Evolutionary conservation across 306 rosid species (phyloP), one percentile per base, ranked within the genome.

Genomic region (Cajanus cajan): DNA sequence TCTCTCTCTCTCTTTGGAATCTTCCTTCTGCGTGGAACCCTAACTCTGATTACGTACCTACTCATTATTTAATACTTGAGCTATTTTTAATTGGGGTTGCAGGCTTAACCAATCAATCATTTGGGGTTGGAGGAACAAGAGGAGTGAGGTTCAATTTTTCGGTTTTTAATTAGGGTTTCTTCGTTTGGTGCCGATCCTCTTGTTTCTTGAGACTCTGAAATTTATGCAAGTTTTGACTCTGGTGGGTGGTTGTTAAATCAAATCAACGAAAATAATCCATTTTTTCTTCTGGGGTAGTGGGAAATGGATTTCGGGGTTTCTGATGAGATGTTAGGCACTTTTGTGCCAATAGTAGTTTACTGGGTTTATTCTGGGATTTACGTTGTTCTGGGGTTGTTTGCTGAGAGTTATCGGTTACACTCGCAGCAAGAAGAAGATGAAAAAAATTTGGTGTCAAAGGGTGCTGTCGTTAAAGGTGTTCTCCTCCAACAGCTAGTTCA

Each of bases 301-400:
- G 36, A 21, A 57, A 92, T 93, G 98, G 94, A 82, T 82, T 82
- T 91, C 50, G 90, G 76, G 85, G 84, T 91, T 80, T 93, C 98
- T 18, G 98, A 96, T 89, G 96, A 96, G 83, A 7, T 93, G 47
- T 79, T 96, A 73, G 98, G 97, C 65, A 96, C 97, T 82, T 85
- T 96, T 82, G 94, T 65, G 51, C 99, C 99, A 28, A 86, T 96
- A 73, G 0, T 90, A 62, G 87, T 91, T 39, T 93, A 96, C 83
- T 96, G 99, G 98, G 55, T 80, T 31, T 93, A 91, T 84, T 93
- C 98, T 13, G 98, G 98, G 67, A 74, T 89, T 82, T 96, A 96
- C 70, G 85, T 82, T 69, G 78, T 88, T 33, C 77, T 96, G 24
- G 99, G 91, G 0, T 65, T 14, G 10, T 88, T 87, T 44, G 89